Evolutionary conservation across 2,329 filamentous ascomycete genomes (phyloP).

Genomic region (Alternaria conjuncta): DNA sequence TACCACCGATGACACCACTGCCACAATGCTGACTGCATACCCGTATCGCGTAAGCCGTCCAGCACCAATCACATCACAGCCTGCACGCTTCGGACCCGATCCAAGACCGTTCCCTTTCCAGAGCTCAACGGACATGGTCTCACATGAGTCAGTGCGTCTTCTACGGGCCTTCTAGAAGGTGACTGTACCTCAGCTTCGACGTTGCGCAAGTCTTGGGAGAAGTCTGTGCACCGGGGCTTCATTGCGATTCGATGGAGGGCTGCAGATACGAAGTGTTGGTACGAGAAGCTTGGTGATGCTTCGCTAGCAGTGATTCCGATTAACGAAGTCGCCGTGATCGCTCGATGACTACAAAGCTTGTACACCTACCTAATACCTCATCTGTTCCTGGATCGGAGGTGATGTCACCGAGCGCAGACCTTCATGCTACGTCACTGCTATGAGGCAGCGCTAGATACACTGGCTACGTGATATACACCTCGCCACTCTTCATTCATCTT

Average conservation of each 20-base stretch:
- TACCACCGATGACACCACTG: not conserved
- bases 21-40: not conserved
- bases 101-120: not conserved
- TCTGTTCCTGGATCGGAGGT: not conserved
- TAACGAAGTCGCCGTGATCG: not conserved
- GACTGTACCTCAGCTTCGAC: not conserved
- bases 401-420: not conserved
- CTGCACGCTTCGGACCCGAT: not conserved
- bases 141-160: not conserved
- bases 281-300: not conserved
- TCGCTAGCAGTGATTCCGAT: not conserved
- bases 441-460: not conserved
- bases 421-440: not conserved
- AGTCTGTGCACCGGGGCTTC: not conserved
- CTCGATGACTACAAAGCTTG: not conserved
- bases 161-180: conserved; percentile 1
- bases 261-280: not conserved
- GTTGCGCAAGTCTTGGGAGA: not conserved
- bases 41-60: not conserved
- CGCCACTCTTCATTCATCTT: not conserved
- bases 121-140: not conserved
- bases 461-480: not conserved
- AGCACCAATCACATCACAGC: not conserved
- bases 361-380: not conserved
- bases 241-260: not conserved